Percentiles rank a stretch among this genome's conserved stretches.
These are phyloP conservation scores for Imleria badia DNA, from an alignment of 768 basidiomycete species.

Conservation along the genomic window DNA sequence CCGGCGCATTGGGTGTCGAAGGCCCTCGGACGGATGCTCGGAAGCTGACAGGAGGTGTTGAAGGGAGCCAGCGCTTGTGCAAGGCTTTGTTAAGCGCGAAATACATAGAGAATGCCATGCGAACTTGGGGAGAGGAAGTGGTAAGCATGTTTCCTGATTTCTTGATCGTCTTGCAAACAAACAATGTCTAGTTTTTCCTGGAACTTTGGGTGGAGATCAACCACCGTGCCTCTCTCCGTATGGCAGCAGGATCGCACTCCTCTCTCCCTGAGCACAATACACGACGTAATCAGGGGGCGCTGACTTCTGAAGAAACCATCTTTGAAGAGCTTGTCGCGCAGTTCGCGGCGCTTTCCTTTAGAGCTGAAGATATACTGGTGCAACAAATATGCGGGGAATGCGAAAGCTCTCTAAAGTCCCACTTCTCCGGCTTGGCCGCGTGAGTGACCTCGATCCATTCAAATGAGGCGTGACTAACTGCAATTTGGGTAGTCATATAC, in stretches of 20 bases:
- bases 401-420: slow-evolving; percentile 68
- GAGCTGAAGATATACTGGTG: slow-evolving; percentile 88
- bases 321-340: slow-evolving; percentile 74
- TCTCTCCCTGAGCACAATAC: slow-evolving; percentile 48
- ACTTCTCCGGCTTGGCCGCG: slow-evolving; percentile 57
- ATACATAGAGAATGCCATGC: slow-evolving; percentile 69
- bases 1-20: slow-evolving; percentile 76
- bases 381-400: slow-evolving; percentile 83
- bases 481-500: slow-evolving; percentile 8
- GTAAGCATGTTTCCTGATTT: slow-evolving; percentile 45
- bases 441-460: slow-evolving; percentile 26
- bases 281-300: slow-evolving; percentile 17
- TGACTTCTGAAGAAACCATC: slow-evolving; percentile 59
- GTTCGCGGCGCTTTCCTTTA: slow-evolving; percentile 57
- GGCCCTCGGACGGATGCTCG: slow-evolving; percentile 47
- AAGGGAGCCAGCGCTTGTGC: slow-evolving; percentile 79
- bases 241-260: slow-evolving; percentile 46
- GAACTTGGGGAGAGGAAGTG: slow-evolving; percentile 85
- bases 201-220: slow-evolving; percentile 86
- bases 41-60: slow-evolving; percentile 76
- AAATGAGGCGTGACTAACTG: background rate
- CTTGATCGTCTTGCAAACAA: background rate
- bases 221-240: slow-evolving; percentile 54
- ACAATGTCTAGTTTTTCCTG: slow-evolving; percentile 73
- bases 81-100: slow-evolving; percentile 83